phyloP scores from a whole-genome alignment of 2,329 filamentous ascomycete species.

The Zopfia rhizophila region DNA sequence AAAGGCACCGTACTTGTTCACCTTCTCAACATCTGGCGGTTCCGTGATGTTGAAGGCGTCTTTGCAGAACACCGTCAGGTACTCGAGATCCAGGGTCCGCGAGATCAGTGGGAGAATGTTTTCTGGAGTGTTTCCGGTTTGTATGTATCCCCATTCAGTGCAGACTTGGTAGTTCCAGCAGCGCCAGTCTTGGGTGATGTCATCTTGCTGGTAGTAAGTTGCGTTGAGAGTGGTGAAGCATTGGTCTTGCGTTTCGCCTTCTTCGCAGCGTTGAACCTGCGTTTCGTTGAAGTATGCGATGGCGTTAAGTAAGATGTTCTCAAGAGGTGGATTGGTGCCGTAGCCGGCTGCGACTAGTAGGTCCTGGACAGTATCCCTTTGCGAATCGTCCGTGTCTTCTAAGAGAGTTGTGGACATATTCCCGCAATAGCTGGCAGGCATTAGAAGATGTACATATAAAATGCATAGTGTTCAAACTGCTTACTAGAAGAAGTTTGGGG shows the following conservation, averaged over 20 bases:
- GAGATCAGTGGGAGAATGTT: constrained; percentile 76
- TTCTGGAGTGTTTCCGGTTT: constrained; percentile 75
- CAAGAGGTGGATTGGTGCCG: constrained; percentile 53
- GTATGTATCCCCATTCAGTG: constrained; percentile 76
- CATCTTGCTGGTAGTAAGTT: constrained; percentile 58
- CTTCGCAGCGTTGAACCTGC: constrained; percentile 51
- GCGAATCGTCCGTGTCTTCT: constrained; percentile 53
- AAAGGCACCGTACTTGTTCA: constrained; percentile 83
- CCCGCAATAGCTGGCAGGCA: constrained; percentile 57
- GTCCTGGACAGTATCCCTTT: constrained; percentile 53
- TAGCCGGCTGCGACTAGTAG: constrained; percentile 63
- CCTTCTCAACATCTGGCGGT: constrained; percentile 69
- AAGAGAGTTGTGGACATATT: constrained; percentile 64
- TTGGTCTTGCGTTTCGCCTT: constrained; percentile 55
- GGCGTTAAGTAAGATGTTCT: constrained; percentile 66
- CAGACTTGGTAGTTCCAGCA: constrained; percentile 68
- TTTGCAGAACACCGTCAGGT: constrained; percentile 70
- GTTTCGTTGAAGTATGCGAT: constrained; percentile 65
- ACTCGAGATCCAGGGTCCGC: constrained; percentile 73
- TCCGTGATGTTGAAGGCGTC: constrained; percentile 75
- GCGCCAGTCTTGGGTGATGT: constrained; percentile 57
- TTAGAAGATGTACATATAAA: constrained; percentile 6
- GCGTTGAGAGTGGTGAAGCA: constrained; percentile 64
- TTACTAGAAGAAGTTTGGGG: constrained; percentile 60
- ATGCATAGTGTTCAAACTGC: neutral